phyloP scores from a whole-genome alignment of 2,329 filamentous ascomycete species.

The Penicillium psychrosexuale region DNA sequence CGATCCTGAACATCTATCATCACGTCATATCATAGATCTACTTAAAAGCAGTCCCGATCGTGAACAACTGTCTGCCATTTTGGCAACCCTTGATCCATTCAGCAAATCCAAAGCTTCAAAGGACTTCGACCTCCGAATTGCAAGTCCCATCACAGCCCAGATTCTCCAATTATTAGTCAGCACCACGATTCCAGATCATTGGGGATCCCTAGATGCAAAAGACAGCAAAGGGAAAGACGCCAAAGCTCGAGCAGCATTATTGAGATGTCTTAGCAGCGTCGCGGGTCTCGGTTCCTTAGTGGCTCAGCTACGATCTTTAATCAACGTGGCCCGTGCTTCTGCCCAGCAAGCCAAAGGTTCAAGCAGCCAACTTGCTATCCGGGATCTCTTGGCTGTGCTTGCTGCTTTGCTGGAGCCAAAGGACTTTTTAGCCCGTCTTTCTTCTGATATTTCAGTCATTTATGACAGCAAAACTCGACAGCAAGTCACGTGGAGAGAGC shows the following conservation, averaged over 20 bases:
- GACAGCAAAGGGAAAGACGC: slow-evolving; percentile 14
- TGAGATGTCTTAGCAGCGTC: slow-evolving; percentile 67
- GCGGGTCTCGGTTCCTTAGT: slow-evolving; percentile 75
- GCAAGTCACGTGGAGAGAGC: slow-evolving; percentile 61
- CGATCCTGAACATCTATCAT: slow-evolving; percentile 25
- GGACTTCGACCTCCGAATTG: slow-evolving; percentile 57
- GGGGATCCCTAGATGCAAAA: slow-evolving; percentile 56
- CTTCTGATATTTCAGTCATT: slow-evolving; percentile 43
- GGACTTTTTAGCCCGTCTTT: slow-evolving; percentile 44
- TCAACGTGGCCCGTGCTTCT: slow-evolving; percentile 33
- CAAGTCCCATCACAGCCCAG: slow-evolving; percentile 67
- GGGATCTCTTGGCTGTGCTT: slow-evolving; percentile 37
- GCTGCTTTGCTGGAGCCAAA: slow-evolving; percentile 45
- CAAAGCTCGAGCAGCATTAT: slow-evolving; percentile 45
- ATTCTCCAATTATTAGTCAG: slow-evolving; percentile 72
- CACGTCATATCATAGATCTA: slow-evolving; percentile 34
- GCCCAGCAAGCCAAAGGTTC: slow-evolving; percentile 34
- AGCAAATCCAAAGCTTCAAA: slow-evolving; percentile 21
- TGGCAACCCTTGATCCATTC: slow-evolving; percentile 38
- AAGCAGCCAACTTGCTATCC: slow-evolving; percentile 31
- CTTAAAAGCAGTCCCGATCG: slow-evolving; percentile 42
- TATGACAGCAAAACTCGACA: slow-evolving; percentile 45
- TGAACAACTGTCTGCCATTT: slow-evolving; percentile 29
- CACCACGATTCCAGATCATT: slow-evolving; percentile 77
- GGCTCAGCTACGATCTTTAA: slow-evolving; percentile 63